Percentiles rank a stretch among this genome's conserved stretches.
Conservation (phyloP, 2,329 filamentous ascomycete species). For the Pseudocercospora macadamiae region DNA sequence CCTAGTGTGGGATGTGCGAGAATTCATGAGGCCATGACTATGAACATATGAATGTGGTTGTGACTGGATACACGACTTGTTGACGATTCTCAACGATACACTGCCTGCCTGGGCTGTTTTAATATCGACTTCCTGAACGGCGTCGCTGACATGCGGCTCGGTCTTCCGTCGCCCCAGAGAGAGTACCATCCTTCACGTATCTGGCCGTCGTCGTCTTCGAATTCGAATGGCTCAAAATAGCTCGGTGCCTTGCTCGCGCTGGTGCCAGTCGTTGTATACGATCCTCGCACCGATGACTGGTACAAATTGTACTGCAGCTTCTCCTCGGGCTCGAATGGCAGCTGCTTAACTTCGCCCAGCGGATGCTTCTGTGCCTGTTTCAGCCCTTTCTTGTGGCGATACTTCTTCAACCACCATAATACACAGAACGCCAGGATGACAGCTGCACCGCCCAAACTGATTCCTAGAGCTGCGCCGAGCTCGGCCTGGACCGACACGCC, state of each 20-base stretch:
- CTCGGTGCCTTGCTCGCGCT: background rate
- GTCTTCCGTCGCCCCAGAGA: background rate
- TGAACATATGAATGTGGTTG: background rate
- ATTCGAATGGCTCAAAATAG: conserved; percentile 4
- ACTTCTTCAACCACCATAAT: background rate
- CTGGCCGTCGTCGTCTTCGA: background rate
- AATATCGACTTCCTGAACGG: background rate
- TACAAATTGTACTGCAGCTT: conserved; percentile 2
- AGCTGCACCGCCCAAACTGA: background rate
- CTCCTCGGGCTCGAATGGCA: background rate
- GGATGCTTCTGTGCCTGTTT: background rate
- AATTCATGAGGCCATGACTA: conserved; percentile 55
- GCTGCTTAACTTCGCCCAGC: background rate
- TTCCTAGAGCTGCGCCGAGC: background rate
- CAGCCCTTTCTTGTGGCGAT: background rate
- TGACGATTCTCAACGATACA: background rate
- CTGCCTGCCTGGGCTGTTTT: background rate
- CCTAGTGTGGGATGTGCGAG: conserved; percentile 86
- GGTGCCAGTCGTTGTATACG: background rate
- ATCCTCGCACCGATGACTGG: background rate
- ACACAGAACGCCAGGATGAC: background rate
- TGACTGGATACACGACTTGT: background rate
- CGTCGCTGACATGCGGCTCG: background rate
- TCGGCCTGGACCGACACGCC: background rate
- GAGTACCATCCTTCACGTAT: conserved; percentile 1